Evolutionary conservation across 306 rosid genomes (phyloP), one percentile per base, ranked within the genome.

Genomic region (Prunus armeniaca): DNA sequence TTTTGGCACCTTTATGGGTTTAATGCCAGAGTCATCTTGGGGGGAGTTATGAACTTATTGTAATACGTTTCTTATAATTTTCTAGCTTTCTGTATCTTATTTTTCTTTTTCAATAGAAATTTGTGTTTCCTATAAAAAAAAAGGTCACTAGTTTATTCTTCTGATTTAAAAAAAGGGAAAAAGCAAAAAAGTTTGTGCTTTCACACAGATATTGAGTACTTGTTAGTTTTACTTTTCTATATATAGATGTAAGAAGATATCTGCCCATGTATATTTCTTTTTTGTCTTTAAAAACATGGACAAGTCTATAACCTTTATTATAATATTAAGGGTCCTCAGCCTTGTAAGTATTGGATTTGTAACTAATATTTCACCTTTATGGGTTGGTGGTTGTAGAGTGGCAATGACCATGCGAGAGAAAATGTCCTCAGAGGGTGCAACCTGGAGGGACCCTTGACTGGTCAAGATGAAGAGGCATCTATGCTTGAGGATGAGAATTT

Each of bases 361-460:
- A 71, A 52, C 85, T 83, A 71, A 18, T 5, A 22, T 54, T 79
- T 80, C 60, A 60, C 65, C 19, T 47, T 76, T 46, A 28, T 66
- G 62, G 75, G 73, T 76, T 81, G 78, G 63, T 88, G 82, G 82
- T 55, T 86, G 74, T 81, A 95, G 97, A 73, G 27, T 79, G 75
- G 77, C 14, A 41, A 11, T 22, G 41, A 24, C 69, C 8, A 74
- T 76, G 77, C 69, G 57, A 90, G 96, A 84, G 85, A 78, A 51
- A 89, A 92, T 85, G 79, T 65, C n/a, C 47, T 89, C 34, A 82
- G 82, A 78, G 84, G 73, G 9, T 7, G 12, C 51, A 80, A 80
- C 52, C 41, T 77, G 56, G 71, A 62, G 56, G 76, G 79, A 45
- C 76, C 84, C 41, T 28, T 67, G 12, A 20, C 62, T 52, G 78